Percentiles rank a stretch among this genome's conserved stretches.
Evolutionary conservation across 2,329 filamentous ascomycete genomes (phyloP).

Genomic region (Tolypocladium endophyticum): DNA sequence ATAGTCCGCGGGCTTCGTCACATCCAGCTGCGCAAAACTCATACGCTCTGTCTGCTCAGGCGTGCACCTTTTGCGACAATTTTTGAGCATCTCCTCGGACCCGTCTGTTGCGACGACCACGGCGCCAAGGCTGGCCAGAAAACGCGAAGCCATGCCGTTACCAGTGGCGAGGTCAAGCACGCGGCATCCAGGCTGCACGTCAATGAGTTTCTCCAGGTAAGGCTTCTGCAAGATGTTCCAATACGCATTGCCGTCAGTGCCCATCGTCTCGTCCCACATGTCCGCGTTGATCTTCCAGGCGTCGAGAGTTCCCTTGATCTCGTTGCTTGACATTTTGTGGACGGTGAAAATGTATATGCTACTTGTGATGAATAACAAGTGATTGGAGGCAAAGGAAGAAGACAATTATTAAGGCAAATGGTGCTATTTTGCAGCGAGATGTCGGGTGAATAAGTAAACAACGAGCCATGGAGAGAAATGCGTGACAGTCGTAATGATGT

Average conservation of each 20-base stretch:
- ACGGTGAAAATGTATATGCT: not conserved
- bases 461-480: not conserved
- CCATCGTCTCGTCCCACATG: conserved; percentile 30
- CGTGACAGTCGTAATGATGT: not conserved
- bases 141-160: conserved; percentile 36
- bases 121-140: conserved; percentile 25
- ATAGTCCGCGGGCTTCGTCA: conserved; percentile 23
- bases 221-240: conserved; percentile 31
- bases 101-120: conserved; percentile 34
- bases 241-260: conserved; percentile 31
- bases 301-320: conserved; percentile 10
- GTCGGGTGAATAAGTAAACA: not conserved
- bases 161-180: conserved; percentile 39
- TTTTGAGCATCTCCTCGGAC: conserved; percentile 26
- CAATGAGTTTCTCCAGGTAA: conserved; percentile 23
- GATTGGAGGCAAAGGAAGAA: not conserved
- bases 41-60: conserved; percentile 11
- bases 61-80: conserved; percentile 13
- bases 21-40: conserved; percentile 23
- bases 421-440: not conserved
- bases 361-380: not conserved
- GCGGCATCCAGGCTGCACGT: conserved; percentile 9
- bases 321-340: not conserved
- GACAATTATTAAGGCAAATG: not conserved
- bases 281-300: conserved; percentile 30